Base-by-base conservation (phyloP, 2,329 filamentous ascomycete species). In the Ramichloridium luteum region DNA sequence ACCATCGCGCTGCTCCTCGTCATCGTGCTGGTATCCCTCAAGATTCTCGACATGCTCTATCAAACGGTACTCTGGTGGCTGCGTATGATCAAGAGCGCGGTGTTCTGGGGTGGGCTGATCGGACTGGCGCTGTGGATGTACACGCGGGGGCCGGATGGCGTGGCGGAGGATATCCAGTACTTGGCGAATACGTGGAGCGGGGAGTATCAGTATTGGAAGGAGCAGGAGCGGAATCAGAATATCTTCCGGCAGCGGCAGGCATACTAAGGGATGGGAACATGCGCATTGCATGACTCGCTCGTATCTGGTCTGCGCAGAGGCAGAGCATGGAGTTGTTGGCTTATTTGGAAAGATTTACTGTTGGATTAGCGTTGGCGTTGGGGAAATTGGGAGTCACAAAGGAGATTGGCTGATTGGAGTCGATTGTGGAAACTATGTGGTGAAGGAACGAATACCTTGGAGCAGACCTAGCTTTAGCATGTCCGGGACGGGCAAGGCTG, bases 21-120 rank as follows among this genome's bases (percentile, higher is more conserved):
- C 16, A 58, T 75, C 34, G 56, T 88, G 31, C 64, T 84, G 50
- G 53, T 86, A 35, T 67, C 65, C 9, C 57, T 77, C 37, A 70
- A 72, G 42, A 62, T 90, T 25, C 59, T 77, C 41, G 69, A 77
- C 52, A 78, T 80, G 61, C 61, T 84, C 12, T 74, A 76, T 39
- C 71, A 82, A 38, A 60, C 83, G 13, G 65, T 93, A 36, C 61
- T 84, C 50, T 92, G 77, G 62, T 84, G 83, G 74, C 71, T 84
- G 31, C 63, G 70, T n/a, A 51, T 93, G 34, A 65, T 67, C 8
- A 54, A 82, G 40, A 60, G 69, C 14, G 44, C 84, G 25, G 54
- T 70, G 2, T 73, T 84, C 41, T 90, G 75, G 73, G 68, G 67
- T 1, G 53, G 61, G 2, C 44, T 86, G 2, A 58, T 67, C 4